Base-by-base conservation (phyloP, 2,329 filamentous ascomycete genomes). In the Alternaria infectoria region DNA sequence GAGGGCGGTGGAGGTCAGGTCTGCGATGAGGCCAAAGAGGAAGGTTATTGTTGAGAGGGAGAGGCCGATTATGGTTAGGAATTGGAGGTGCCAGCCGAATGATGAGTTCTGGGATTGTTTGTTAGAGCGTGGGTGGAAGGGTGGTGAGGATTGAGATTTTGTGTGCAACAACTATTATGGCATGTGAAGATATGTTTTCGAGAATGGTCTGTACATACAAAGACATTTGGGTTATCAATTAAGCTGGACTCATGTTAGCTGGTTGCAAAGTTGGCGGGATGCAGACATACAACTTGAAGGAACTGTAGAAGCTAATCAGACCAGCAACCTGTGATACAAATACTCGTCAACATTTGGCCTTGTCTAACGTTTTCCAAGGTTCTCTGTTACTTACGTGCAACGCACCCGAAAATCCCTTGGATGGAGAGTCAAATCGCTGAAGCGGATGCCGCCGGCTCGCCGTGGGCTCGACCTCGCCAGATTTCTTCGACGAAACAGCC, bases 21-120 rank as follows among this genome's bases (percentile, higher is more conserved):
- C 91, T 57, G 90, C 89, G 36, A 90, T 74, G 5, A 91, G 80
- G 5, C 87, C 91, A 25, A 86, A 79, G 54, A 79, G 69, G 76
- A 93, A 93, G 54, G 88, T 90, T 49, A 84, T 69, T 11, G 87
- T 83, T 1, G 90, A 85, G 23, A 91, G 81, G 2, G 84, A 81
- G 46, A 93, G 85, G 25, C 90, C 91, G 61, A 93, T 86, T 74
- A 93, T 93, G 68, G 91, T 93, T 30, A 93, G 84, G 73, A 91
- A 92, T 77, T 92, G 89, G 66, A 89, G 86, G 73, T 91, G 86
- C 80, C 90, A 89, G 61, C 91, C 91, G 70, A 90, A 91, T 2
- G 88, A 84, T 0, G 83, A 80, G 54, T 86, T 85, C 84, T 55
- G 83, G 10, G 5, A 32, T 13, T 11, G n/a, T 30, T 3, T 44